Evolutionary conservation across 164 flowering plant species (phyloP).

Genomic region (Malania oleifera): DNA sequence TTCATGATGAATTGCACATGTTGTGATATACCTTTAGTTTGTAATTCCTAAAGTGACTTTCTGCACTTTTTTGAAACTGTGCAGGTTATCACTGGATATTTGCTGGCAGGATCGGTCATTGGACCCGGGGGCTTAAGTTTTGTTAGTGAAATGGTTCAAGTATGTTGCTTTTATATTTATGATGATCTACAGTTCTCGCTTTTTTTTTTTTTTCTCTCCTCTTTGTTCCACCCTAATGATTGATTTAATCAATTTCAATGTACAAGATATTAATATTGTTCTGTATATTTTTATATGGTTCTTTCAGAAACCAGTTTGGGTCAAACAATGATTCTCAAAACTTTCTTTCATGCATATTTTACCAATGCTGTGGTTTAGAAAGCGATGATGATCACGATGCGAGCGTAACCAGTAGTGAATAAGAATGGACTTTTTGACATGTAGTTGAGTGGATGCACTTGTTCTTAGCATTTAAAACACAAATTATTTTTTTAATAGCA

Average conservation of each 20-base stretch:
- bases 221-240: neutral
- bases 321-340: neutral
- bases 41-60: too few relatives aligned
- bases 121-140: constrained; percentile 94
- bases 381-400: neutral
- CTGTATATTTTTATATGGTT: neutral
- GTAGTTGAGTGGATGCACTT: neutral
- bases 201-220: neutral
- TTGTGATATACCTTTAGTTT: too few relatives aligned
- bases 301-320: neutral
- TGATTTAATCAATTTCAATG: neutral
- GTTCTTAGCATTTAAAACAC: neutral
- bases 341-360: neutral
- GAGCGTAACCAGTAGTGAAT: too few relatives aligned
- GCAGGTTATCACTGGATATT: constrained; percentile 96
- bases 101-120: constrained; percentile 92
- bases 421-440: too few relatives aligned
- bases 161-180: constrained; percentile 28
- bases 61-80: constrained; percentile 7
- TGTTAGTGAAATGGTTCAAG: constrained; percentile 97
- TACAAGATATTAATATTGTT: neutral
- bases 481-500: neutral
- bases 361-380: neutral
- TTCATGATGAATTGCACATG: too few relatives aligned
- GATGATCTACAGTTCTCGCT: neutral